Evolutionary conservation across 2,329 filamentous ascomycete species (phyloP), one percentile per base, ranked within the genome.

Genomic region (Coniochaeta sp.): DNA sequence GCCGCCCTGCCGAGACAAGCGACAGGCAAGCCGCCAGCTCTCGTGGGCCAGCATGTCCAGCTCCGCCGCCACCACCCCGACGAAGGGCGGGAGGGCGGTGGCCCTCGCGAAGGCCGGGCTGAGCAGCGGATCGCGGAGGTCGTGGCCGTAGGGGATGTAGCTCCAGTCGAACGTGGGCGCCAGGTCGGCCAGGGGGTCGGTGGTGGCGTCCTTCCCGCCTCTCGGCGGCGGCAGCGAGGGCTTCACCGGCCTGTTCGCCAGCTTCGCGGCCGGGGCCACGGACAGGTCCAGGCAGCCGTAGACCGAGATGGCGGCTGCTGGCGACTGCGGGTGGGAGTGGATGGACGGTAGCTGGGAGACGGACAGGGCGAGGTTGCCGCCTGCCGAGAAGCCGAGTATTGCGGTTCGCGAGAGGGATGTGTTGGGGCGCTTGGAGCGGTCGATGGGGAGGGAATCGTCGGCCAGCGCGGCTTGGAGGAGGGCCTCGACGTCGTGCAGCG

Each of bases 351-450:
- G 64, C 64, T 81, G 78, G 17, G 72, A 65, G 0, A 74, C 74
- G 6, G 72, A 68, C 1, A 83, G 69, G 0, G 75, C 66, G 1
- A 84, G 70, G 65, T 81, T 82, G 1, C 74, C 81, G 28, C 81
- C 81, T 0, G 81, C 80, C 38, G 77, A 80, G 68, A 79, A 83
- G 14, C 81, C 81, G 1, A 71, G 74, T 0, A 83, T 62, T 0
- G 74, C 74, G 5, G 82, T 71, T 5, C 47, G 22, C 12, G 47
- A 52, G 14, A 52, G 47, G 22, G 43, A 47, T 12, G 19, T 14
- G 19, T 24, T 4, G 11, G 22, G 47, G 2, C 47, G 24, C 26
- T 69, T 69, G 2, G 64, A 59, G 9, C 66, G 64, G 67, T 83
- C 78, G 62, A 83, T 73, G 3, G 79, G 79, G 0, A 84, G 72